phyloP scores from a whole-genome alignment of 2,329 filamentous ascomycete genomes.

The Corinectria fuckeliana region DNA sequence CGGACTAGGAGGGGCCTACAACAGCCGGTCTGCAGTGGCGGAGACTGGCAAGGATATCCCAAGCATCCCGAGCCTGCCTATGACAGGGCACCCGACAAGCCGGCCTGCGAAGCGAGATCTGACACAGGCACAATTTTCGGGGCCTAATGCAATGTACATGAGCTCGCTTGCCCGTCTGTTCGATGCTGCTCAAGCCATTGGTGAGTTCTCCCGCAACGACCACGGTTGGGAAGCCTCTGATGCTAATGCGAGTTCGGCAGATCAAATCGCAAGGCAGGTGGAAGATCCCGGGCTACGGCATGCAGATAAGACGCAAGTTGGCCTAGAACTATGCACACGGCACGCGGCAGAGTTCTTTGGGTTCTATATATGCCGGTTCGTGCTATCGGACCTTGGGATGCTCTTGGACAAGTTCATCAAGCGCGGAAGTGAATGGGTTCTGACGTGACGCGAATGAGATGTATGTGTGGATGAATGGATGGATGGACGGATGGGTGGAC shows the following conservation, averaged over 20 bases:
- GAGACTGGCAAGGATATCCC: constrained; percentile 47
- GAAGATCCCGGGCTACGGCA: constrained; percentile 93
- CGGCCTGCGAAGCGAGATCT: constrained; percentile 76
- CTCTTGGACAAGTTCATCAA: constrained; percentile 98
- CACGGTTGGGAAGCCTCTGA: background rate
- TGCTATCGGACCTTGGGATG: constrained; percentile 81
- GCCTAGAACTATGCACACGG: constrained; percentile 88
- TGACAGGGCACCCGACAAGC: constrained; percentile 70
- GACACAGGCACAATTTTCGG: constrained; percentile 72
- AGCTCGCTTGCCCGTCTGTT: constrained; percentile 86
- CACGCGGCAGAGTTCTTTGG: constrained; percentile 98
- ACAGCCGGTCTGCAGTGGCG: constrained; percentile 31
- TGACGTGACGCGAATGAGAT: constrained; percentile 40
- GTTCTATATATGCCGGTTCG: constrained; percentile 95
- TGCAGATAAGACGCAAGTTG: constrained; percentile 92
- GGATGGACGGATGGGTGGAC: constrained; percentile 3
- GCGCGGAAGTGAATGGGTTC: constrained; percentile 92
- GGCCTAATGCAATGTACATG: constrained; percentile 92
- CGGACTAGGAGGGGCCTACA: constrained; percentile 59
- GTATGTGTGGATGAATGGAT: constrained; percentile 6
- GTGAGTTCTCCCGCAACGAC: constrained; percentile 59
- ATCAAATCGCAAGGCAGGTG: constrained; percentile 95
- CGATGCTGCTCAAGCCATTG: constrained; percentile 90
- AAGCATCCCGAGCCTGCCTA: constrained; percentile 75
- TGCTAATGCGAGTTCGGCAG: constrained; percentile 53